Evolutionary conservation across 257 asterid species (phyloP).

Genomic region (Solanum sitiens): DNA sequence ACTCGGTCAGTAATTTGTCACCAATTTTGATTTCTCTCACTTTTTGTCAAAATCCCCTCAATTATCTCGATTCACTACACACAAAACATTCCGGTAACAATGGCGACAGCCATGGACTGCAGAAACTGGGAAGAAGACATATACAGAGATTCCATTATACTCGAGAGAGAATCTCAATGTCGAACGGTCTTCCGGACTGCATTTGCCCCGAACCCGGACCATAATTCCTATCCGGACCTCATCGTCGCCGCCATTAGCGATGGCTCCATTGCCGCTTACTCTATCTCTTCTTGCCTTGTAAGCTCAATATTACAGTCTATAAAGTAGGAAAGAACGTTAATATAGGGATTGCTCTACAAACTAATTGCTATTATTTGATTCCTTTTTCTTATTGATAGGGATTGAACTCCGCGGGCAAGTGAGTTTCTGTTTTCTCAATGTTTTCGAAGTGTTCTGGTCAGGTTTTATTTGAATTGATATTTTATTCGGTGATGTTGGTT

Average conservation of each 20-base stretch:
- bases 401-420: background rate
- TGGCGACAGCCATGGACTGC: conserved; percentile 45
- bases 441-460: conserved; percentile 37
- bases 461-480: conserved; percentile 4
- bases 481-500: conserved; percentile 13
- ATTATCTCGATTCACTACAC: background rate
- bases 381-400: background rate
- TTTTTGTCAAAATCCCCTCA: too few species aligned
- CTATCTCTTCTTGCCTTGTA: conserved; percentile 72
- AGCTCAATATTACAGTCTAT: background rate
- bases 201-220: conserved; percentile 50
- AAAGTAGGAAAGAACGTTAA: background rate
- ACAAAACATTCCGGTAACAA: background rate
- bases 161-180: conserved; percentile 44
- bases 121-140: conserved; percentile 75
- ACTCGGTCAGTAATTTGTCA: too few species aligned
- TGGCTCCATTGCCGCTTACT: conserved; percentile 70
- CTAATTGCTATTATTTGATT: background rate
- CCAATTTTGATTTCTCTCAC: too few species aligned
- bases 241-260: conserved; percentile 74
- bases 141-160: conserved; percentile 60
- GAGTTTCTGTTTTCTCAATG: conserved; percentile 12
- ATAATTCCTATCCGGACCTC: conserved; percentile 49
- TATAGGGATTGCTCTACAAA: background rate
- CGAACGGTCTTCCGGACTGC: conserved; percentile 83